Evolutionary conservation across 2,329 filamentous ascomycete genomes (phyloP).

Genomic region (Paecilomyces variotii): DNA sequence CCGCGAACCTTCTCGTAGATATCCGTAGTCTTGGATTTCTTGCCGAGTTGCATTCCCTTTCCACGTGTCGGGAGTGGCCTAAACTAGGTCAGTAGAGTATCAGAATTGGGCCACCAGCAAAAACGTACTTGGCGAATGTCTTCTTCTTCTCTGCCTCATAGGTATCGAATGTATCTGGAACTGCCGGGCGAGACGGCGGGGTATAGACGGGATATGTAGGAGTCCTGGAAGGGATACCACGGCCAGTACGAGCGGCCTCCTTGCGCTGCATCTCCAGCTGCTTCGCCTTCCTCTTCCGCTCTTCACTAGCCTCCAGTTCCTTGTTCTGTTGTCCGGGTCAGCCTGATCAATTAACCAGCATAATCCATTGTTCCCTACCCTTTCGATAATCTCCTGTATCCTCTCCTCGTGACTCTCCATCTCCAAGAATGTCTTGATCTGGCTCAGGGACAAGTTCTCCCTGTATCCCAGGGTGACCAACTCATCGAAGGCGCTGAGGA

Average conservation of each 20-base stretch:
- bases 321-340: conserved; percentile 63
- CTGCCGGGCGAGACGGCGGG: conserved; percentile 63
- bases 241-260: conserved; percentile 73
- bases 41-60: conserved; percentile 98
- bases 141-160: conserved; percentile 99
- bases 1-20: conserved; percentile 95
- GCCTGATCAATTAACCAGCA: conserved; percentile 9
- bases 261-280: conserved; percentile 98
- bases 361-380: conserved; percentile 46
- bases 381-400: conserved; percentile 94
- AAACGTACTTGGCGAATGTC: conserved; percentile 63
- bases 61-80: conserved; percentile 60
- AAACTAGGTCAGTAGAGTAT: conserved; percentile 37
- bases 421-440: conserved; percentile 98
- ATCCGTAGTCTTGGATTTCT: conserved; percentile 95
- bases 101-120: neutral
- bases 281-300: conserved; percentile 97
- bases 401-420: conserved; percentile 99
- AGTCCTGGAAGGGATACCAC: conserved; percentile 59
- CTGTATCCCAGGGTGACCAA: conserved; percentile 91
- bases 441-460: conserved; percentile 90
- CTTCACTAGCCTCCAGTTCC: conserved; percentile 94
- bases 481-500: conserved; percentile 95
- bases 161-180: conserved; percentile 77
- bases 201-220: conserved; percentile 87